Evolutionary conservation across 176 grass and related monocot genomes (phyloP).

Genomic region (Areca catechu): DNA sequence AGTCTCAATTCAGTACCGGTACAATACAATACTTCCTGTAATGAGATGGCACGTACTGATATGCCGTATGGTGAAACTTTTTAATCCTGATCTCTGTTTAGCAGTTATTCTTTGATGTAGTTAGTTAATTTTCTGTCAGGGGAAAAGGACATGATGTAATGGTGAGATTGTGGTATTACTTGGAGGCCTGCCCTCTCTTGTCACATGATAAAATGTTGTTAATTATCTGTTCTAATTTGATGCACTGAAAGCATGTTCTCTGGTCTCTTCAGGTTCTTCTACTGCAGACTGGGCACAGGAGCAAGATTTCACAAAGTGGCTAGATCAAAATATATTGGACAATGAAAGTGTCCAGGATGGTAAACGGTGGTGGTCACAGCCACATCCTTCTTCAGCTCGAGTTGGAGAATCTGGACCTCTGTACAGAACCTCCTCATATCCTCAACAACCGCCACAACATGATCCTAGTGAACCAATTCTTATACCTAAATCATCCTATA

Average conservation of each 20-base stretch:
- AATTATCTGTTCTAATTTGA: no score
- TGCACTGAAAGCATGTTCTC: neutral
- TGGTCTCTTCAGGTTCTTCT: constrained; percentile 26
- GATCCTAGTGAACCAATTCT: constrained; percentile 52
- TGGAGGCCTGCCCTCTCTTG: no score
- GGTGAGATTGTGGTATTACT: no score
- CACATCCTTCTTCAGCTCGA: neutral
- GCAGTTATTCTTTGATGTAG: no score
- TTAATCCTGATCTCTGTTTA: no score
- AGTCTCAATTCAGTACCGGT: no score
- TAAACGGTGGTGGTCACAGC: constrained; percentile 24
- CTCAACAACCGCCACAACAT: constrained; percentile 46
- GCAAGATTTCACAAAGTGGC: constrained; percentile 19
- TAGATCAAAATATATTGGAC: constrained; percentile 12
- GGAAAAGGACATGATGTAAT: no score
- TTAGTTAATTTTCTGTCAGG: no score
- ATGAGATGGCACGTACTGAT: no score
- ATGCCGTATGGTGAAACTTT: no score
- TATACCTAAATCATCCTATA: constrained; percentile 44
- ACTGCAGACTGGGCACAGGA: constrained; percentile 36
- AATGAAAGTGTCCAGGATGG: neutral
- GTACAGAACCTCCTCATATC: constrained; percentile 39
- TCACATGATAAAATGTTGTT: no score
- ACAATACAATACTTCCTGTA: no score
- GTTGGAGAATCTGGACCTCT: constrained; percentile 11